Evolutionary conservation across 2,329 filamentous ascomycete genomes (phyloP), one percentile per base, ranked within the genome.

Genomic region (Cadophora gregata): DNA sequence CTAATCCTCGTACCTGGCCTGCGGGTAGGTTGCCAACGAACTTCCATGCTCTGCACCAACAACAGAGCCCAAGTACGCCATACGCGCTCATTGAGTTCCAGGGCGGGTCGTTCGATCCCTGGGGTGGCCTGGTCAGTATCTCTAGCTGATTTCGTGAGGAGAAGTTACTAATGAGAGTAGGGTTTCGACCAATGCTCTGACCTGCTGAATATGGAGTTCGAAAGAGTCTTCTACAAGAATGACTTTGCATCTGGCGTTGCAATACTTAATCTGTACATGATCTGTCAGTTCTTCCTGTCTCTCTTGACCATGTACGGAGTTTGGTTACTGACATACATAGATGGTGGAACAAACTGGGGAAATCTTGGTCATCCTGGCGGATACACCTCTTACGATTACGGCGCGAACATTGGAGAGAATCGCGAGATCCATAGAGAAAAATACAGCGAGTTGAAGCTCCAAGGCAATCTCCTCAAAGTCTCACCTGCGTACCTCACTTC

Each of bases 321-420:
- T 14, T 38, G 19, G 86, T 85, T 88, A 85, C 0, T 72, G n/a
- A 72, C 58, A 51, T 59, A 27, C 36, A 92, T 24, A 75, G 73
- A 85, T 70, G 92, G 92, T 16, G 92, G 92, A 6, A 94, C 92
- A 0, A 96, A 95, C 75, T 95, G 92, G 92, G 92, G 92, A 0
- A 94, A 93, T 69, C 78, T 93, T 4, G 90, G 91, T 0, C 87
- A 93, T 51, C 84, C 88, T 10, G 88, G 87, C 12, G 87, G 84
- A 2, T 89, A 89, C 67, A 88, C 85, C 0, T 85, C 83, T 0
- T 86, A 86, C 58, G 85, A 87, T 67, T 87, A 86, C 60, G 84
- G 85, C 5, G 82, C 87, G 4, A 80, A 83, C 7, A 92, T 95
- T 62, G 83, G 84, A 0, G 92, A 96, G 74, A 88, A 91, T 50